phyloP scores from a whole-genome alignment of 148 eudicot genomes.

The Vaccinium macrocarpon region DNA sequence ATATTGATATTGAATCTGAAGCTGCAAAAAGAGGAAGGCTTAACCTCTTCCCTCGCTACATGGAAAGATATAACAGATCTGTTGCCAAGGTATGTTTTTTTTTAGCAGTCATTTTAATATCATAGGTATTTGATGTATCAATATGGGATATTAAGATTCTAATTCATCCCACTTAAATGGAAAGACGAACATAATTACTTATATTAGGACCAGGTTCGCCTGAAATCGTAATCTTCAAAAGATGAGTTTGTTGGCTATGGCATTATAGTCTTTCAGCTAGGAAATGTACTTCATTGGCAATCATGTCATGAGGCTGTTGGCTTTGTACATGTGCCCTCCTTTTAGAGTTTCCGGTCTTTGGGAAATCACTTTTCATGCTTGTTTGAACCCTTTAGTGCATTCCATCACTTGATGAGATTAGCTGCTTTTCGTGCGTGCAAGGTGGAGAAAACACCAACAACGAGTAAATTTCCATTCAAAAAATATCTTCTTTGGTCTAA shows the following conservation, averaged over 20 bases:
- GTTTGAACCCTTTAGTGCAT: not conserved
- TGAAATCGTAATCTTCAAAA: conserved; percentile 8
- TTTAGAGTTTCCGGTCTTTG: not conserved
- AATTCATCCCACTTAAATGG: not conserved
- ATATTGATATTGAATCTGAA: conserved; percentile 62
- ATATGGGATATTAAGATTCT: not conserved
- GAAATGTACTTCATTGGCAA: not conserved
- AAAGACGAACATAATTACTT: not conserved
- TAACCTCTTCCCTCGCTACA: conserved; percentile 93
- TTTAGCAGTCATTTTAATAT: not conserved
- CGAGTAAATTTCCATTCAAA: too few species aligned
- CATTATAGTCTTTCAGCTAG: not conserved
- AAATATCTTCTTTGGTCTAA: too few species aligned
- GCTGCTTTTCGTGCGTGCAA: not conserved
- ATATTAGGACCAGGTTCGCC: not conserved
- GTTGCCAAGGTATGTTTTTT: conserved; percentile 52
- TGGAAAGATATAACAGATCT: conserved; percentile 85
- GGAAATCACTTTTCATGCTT: not conserved
- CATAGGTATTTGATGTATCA: not conserved
- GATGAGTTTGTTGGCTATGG: not conserved
- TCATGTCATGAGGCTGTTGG: not conserved
- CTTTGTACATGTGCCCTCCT: not conserved
- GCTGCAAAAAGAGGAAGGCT: conserved; percentile 84
- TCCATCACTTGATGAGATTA: not conserved
- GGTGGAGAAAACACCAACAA: too few species aligned